These are phyloP conservation scores for Penicillium nordicum DNA, from an alignment of 2,329 filamentous ascomycete species.

Conservation along the genomic window DNA sequence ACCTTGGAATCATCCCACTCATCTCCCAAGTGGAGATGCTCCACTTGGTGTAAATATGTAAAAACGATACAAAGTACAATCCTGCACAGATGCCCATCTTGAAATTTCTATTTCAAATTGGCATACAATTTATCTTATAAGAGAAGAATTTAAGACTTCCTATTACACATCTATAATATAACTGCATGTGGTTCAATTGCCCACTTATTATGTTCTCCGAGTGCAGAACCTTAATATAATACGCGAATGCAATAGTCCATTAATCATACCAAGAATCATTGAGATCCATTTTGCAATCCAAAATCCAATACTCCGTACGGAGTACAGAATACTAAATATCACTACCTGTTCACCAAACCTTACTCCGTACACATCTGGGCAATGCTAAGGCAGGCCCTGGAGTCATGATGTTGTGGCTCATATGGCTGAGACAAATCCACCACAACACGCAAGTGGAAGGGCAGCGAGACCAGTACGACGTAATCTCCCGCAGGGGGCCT, in stretches of 20 bases:
- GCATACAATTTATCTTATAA: not conserved
- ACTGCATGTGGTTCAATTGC: not conserved
- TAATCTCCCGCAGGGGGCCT: not conserved
- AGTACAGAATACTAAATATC: no score
- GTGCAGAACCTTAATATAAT: not conserved
- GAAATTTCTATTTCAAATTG: not conserved
- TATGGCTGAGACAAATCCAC: conserved; percentile 9
- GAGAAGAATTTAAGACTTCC: not conserved
- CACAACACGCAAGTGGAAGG: not conserved
- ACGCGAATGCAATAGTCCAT: not conserved
- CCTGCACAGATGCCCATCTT: not conserved
- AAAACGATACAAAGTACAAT: not conserved
- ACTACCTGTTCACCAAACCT: not conserved
- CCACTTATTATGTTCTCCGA: not conserved
- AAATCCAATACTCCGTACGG: no score
- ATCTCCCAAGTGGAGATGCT: not conserved
- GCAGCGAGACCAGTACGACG: not conserved
- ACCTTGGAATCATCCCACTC: not conserved
- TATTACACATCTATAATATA: not conserved
- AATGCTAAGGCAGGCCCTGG: not conserved
- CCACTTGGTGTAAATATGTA: not conserved
- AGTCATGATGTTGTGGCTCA: not conserved
- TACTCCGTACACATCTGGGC: not conserved
- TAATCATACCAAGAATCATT: not conserved
- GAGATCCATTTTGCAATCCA: not conserved